These are phyloP conservation scores for Rhododendron molle DNA, from an alignment of 148 eudicot species.

Conservation along the genomic window DNA sequence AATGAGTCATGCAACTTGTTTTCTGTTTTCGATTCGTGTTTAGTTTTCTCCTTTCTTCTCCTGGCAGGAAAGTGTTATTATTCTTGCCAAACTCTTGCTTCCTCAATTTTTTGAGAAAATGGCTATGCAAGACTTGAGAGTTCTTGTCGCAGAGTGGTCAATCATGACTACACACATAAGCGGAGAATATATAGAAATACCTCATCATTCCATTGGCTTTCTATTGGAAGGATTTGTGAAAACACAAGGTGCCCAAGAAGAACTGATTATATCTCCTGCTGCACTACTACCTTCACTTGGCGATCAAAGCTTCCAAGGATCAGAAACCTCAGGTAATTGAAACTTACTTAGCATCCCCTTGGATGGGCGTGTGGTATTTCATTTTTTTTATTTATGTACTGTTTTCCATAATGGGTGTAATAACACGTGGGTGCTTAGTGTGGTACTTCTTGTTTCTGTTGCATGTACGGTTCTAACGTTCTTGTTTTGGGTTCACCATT, in stretches of 20 bases:
- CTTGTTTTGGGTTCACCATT: neutral
- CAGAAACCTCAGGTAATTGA: constrained; percentile 56
- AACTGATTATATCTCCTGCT: constrained; percentile 70
- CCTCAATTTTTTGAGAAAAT: constrained; percentile 75
- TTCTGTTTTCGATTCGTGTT: neutral
- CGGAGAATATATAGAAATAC: constrained; percentile 78
- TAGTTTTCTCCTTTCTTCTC: neutral
- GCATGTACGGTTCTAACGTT: neutral
- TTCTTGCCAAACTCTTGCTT: constrained; percentile 71
- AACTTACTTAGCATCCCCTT: neutral
- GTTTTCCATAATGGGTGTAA: neutral
- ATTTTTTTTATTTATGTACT: neutral
- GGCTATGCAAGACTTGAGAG: constrained; percentile 82
- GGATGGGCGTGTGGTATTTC: neutral
- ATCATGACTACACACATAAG: constrained; percentile 50
- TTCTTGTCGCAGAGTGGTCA: constrained; percentile 78
- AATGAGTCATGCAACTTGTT: neutral
- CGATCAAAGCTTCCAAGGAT: constrained; percentile 34
- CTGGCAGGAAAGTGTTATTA: constrained; percentile 75
- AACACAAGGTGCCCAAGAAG: constrained; percentile 43
- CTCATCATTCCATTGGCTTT: constrained; percentile 60
- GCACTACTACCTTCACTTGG: constrained; percentile 44
- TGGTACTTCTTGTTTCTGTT: neutral
- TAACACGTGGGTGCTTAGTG: neutral
- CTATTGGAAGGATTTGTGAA: constrained; percentile 78